A percentile compares a stretch with the other conserved stretches of the same genome.
phyloP scores from a whole-genome alignment of 225 moss, liverwort and hornwort species.

The Marchantia paleacea region DNA sequence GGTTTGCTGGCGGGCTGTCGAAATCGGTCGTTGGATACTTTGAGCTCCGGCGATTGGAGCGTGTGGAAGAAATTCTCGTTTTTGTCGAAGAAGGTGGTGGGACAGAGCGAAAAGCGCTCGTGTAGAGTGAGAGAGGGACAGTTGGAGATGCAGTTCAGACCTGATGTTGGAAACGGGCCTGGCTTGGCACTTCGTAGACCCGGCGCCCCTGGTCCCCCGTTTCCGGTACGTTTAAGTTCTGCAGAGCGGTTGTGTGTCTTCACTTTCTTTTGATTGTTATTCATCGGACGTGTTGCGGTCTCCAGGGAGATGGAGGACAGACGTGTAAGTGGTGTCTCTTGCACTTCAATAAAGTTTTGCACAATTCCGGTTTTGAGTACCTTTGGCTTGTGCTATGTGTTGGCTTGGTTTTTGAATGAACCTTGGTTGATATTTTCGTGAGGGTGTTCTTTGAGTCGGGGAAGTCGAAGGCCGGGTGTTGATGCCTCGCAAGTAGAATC shows the following conservation, averaged over 20 bases:
- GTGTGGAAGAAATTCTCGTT: not conserved
- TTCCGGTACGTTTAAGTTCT: slow-evolving; percentile 33
- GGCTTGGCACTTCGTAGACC: slow-evolving; percentile 35
- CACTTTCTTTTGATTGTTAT: slow-evolving; percentile 22
- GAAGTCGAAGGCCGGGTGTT: not conserved
- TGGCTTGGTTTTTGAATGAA: not conserved
- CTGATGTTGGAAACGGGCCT: slow-evolving; percentile 33
- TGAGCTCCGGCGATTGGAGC: not conserved
- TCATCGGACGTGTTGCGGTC: slow-evolving; percentile 20
- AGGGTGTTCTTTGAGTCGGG: not conserved
- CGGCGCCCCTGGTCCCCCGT: slow-evolving; percentile 32
- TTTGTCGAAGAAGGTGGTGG: not conserved
- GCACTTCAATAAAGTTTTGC: slow-evolving; percentile 18
- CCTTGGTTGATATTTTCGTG: not conserved
- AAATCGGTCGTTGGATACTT: not conserved
- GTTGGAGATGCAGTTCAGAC: slow-evolving; percentile 34
- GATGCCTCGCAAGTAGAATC: not conserved
- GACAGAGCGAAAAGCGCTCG: not conserved
- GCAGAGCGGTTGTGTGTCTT: slow-evolving; percentile 19
- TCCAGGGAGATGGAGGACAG: slow-evolving; percentile 21
- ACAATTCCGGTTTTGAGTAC: not conserved
- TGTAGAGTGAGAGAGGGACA: not conserved
- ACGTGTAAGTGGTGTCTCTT: slow-evolving; percentile 21
- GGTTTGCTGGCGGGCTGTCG: not conserved
- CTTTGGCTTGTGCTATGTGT: not conserved